Conservation (phyloP, 768 basidiomycete genomes). For the Lyophyllum semitale region DNA sequence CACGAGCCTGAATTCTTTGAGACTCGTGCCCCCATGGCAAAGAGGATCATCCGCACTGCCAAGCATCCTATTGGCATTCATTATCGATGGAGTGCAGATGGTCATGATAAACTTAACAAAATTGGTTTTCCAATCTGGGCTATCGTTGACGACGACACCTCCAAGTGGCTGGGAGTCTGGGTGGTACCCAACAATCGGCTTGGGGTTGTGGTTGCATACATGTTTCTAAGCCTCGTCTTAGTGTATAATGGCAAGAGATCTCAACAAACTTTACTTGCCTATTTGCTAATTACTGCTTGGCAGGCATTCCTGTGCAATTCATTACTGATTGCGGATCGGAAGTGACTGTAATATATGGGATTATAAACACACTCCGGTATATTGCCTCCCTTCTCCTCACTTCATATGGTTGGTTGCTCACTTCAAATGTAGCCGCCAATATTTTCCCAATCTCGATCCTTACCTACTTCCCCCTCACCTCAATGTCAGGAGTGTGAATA, state of each 20-base stretch:
- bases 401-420: too few relatives aligned
- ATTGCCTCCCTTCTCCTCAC: too few relatives aligned
- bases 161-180: slow-evolving; percentile 7
- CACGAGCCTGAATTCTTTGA: neutral
- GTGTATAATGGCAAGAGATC: too few relatives aligned
- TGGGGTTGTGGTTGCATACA: slow-evolving; percentile 7
- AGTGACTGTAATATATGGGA: slow-evolving; percentile 31
- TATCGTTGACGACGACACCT: slow-evolving; percentile 8
- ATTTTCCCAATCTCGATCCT: neutral
- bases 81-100: neutral
- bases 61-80: neutral
- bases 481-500: slow-evolving; percentile 32
- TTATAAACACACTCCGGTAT: slow-evolving; percentile 32
- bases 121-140: slow-evolving; percentile 41
- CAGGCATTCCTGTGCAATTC: slow-evolving; percentile 6
- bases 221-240: slow-evolving; percentile 31
- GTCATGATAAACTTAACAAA: slow-evolving; percentile 40
- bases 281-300: too few relatives aligned
- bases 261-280: too few relatives aligned
- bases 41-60: neutral
- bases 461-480: slow-evolving; percentile 23
- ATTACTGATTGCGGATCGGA: slow-evolving; percentile 39
- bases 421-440: too few relatives aligned
- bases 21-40: neutral
- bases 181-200: slow-evolving; percentile 12